Evolutionary conservation across 768 basidiomycete species (phyloP).

Genomic region (Tephrocybe rancida): DNA sequence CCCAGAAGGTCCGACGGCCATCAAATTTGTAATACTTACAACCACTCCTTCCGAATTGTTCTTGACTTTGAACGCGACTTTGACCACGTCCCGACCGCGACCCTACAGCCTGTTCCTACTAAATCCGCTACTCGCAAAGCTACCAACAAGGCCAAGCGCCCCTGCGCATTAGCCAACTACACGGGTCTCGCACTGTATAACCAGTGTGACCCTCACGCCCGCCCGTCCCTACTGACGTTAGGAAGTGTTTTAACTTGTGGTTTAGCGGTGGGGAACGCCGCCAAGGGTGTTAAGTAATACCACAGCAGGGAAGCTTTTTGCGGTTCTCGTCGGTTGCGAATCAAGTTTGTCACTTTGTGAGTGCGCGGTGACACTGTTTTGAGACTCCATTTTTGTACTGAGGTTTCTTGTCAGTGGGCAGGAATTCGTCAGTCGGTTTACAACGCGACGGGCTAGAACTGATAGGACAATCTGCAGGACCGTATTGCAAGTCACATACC

Average conservation of each 20-base stretch:
- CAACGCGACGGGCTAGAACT: constrained; percentile 8
- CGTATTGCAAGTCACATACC: constrained; percentile 59
- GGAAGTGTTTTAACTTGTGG: constrained; percentile 47
- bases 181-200: constrained; percentile 55
- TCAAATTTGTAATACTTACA: too few species aligned
- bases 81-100: too few species aligned
- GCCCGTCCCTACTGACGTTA: constrained; percentile 45
- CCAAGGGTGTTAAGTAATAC: neutral
- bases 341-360: constrained; percentile 54
- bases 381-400: neutral
- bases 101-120: too few species aligned
- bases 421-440: constrained; percentile 39
- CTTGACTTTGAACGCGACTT: too few species aligned
- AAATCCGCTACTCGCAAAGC: constrained; percentile 6
- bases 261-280: constrained; percentile 21
- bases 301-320: constrained; percentile 29
- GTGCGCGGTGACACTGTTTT: too few species aligned
- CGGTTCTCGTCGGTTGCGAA: constrained; percentile 66
- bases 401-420: constrained; percentile 40
- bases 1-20: too few species aligned
- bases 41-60: too few species aligned
- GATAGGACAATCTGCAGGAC: constrained; percentile 30
- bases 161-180: constrained; percentile 34
- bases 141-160: constrained; percentile 32
- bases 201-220: constrained; percentile 49